These are phyloP conservation scores for Aspergillus sp. DNA, from an alignment of 2,329 filamentous ascomycete species.

Conservation along the genomic window DNA sequence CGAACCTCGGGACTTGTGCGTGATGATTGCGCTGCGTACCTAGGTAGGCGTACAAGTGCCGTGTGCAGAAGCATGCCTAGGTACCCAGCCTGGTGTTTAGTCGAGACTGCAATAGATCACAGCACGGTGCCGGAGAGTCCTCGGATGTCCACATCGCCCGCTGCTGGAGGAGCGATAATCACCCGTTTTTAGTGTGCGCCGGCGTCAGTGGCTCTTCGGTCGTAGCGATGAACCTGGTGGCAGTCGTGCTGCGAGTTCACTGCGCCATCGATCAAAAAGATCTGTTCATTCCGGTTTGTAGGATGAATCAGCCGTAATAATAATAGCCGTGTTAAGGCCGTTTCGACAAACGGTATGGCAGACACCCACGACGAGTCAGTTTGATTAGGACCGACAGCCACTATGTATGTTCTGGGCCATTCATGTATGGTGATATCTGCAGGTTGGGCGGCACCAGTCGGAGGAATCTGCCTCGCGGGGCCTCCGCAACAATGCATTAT, in stretches of 20 bases:
- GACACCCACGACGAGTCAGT: constrained; percentile 6
- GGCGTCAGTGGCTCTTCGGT: constrained; percentile 9
- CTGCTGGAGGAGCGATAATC: constrained; percentile 12
- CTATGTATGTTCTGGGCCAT: constrained; percentile 5
- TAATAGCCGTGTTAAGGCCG: too few relatives aligned
- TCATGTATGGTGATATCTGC: constrained; percentile 3
- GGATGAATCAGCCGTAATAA: neutral
- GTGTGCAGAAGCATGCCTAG: too few relatives aligned
- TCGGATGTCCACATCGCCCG: constrained; percentile 1
- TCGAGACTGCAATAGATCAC: neutral
- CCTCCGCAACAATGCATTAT: neutral
- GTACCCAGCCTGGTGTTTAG: too few relatives aligned
- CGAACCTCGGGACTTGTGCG: too few relatives aligned
- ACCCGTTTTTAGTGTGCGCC: constrained; percentile 13
- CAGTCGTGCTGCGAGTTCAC: too few relatives aligned
- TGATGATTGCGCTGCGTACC: neutral
- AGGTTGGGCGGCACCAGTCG: neutral
- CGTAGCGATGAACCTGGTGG: too few relatives aligned
- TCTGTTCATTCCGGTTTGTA: neutral
- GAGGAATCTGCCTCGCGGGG: neutral
- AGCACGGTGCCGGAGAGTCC: neutral
- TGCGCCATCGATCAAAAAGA: neutral
- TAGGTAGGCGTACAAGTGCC: neutral
- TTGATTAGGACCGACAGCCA: constrained; percentile 10
- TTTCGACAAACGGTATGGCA: neutral